Conservation (phyloP, 306 rosid genomes). For the Cucurbita maxima region DNA sequence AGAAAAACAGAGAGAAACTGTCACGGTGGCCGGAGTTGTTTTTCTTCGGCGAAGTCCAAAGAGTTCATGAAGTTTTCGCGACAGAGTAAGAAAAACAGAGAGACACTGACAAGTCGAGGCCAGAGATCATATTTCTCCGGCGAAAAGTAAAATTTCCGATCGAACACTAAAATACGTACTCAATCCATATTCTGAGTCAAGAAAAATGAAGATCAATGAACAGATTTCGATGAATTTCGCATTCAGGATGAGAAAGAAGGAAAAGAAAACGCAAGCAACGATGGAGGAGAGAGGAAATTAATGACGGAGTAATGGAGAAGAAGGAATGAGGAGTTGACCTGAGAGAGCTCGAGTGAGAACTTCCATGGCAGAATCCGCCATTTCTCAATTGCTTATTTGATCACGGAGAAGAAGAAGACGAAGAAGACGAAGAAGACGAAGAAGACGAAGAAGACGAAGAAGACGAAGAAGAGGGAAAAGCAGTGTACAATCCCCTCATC, state of each 20-base stretch:
- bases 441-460: too few relatives aligned
- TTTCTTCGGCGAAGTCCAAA: background rate
- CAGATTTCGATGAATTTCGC: background rate
- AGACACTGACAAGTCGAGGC: background rate
- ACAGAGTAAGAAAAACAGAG: background rate
- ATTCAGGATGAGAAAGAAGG: background rate
- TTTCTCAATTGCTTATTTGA: background rate
- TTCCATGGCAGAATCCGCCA: conserved; percentile 33
- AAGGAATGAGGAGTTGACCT: conserved; percentile 26
- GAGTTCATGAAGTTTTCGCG: background rate
- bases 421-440: background rate
- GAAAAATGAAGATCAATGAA: background rate
- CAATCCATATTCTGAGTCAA: background rate
- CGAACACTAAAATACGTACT: background rate
- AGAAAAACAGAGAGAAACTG: background rate
- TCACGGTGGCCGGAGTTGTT: background rate
- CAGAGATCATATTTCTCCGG: background rate
- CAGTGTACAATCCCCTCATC: background rate
- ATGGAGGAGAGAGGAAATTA: background rate
- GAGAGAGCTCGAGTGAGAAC: conserved; percentile 59
- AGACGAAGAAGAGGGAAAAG: background rate
- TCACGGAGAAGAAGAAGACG: background rate
- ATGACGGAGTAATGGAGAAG: background rate
- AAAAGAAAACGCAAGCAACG: background rate
- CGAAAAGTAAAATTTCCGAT: background rate